phyloP scores from a whole-genome alignment of 805 yeast species.

The Kregervanrija pseudodelftensis region DNA sequence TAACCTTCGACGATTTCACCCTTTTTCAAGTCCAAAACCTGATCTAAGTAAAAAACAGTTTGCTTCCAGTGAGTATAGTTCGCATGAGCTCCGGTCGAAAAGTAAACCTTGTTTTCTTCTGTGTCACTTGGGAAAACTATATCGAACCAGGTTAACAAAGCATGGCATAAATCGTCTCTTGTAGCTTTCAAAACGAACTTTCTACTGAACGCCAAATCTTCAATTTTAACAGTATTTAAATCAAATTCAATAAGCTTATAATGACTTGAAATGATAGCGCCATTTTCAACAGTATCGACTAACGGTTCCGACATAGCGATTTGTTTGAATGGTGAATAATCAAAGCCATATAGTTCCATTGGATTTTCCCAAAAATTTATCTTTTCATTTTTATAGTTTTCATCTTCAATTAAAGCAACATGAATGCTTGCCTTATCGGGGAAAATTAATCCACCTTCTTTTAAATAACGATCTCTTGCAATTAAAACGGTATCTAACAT shows the following conservation, averaged over 20 bases:
- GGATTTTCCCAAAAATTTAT: conserved; percentile 86
- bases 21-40: conserved; percentile 65
- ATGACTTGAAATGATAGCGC: conserved; percentile 64
- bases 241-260: conserved; percentile 73
- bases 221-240: conserved; percentile 79
- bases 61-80: conserved; percentile 99
- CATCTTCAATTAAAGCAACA: conserved; percentile 89
- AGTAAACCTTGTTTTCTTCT: conserved; percentile 51
- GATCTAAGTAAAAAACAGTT: conserved; percentile 79
- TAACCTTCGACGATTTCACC: conserved; percentile 74
- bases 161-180: conserved; percentile 79
- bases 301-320: conserved; percentile 89
- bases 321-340: conserved; percentile 83
- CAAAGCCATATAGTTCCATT: conserved; percentile 78
- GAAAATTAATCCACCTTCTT: conserved; percentile 80
- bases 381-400: conserved; percentile 85
- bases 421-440: conserved; percentile 91
- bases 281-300: conserved; percentile 87
- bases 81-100: conserved; percentile 92
- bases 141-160: conserved; percentile 91
- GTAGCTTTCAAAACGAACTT: conserved; percentile 67
- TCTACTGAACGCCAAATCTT: conserved; percentile 69
- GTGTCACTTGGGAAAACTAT: conserved; percentile 66
- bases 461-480: conserved; percentile 87
- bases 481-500: conserved; percentile 94